phyloP scores from a whole-genome alignment of 257 asterid genomes.

The Scutellaria baicalensis region DNA sequence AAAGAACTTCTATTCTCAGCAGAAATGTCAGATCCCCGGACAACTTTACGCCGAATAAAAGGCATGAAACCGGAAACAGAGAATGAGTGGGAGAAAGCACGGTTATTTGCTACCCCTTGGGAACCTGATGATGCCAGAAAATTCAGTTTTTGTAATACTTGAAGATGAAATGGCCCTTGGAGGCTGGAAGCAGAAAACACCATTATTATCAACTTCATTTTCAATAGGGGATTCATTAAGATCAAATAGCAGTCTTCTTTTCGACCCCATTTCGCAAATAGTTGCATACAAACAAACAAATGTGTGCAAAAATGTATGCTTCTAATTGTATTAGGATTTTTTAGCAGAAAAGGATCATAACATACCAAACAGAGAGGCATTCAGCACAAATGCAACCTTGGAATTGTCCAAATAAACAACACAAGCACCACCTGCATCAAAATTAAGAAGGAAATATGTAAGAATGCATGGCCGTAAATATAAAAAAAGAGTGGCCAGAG shows the following conservation, averaged over 20 bases:
- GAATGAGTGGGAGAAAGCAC: slow-evolving; percentile 81
- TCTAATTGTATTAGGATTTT: slow-evolving; percentile 24
- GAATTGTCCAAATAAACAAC: slow-evolving; percentile 13
- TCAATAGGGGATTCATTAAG: slow-evolving; percentile 83
- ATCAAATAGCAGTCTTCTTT: slow-evolving; percentile 72
- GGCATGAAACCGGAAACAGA: slow-evolving; percentile 88
- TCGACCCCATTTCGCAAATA: slow-evolving; percentile 69
- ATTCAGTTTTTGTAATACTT: slow-evolving; percentile 44
- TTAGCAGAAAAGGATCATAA: slow-evolving; percentile 36
- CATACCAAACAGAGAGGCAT: slow-evolving; percentile 39
- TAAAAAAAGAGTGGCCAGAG: neutral
- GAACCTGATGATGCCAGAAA: slow-evolving; percentile 43
- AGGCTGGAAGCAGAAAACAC: slow-evolving; percentile 52
- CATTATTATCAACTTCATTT: slow-evolving; percentile 57
- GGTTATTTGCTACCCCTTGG: slow-evolving; percentile 63
- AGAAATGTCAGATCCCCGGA: slow-evolving; percentile 30
- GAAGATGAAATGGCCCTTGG: slow-evolving; percentile 74
- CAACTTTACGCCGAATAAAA: slow-evolving; percentile 47
- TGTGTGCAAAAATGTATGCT: slow-evolving; percentile 26
- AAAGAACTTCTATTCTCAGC: slow-evolving; percentile 19
- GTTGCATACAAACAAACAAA: slow-evolving; percentile 43
- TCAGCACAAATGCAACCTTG: slow-evolving; percentile 25
- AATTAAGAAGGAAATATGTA: neutral
- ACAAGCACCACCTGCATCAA: slow-evolving; percentile 22
- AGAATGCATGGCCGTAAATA: slow-evolving; percentile 1